Evolutionary conservation across 495 filamentous ascomycete species (phyloP).

Genomic region (Xylaria sp.): DNA sequence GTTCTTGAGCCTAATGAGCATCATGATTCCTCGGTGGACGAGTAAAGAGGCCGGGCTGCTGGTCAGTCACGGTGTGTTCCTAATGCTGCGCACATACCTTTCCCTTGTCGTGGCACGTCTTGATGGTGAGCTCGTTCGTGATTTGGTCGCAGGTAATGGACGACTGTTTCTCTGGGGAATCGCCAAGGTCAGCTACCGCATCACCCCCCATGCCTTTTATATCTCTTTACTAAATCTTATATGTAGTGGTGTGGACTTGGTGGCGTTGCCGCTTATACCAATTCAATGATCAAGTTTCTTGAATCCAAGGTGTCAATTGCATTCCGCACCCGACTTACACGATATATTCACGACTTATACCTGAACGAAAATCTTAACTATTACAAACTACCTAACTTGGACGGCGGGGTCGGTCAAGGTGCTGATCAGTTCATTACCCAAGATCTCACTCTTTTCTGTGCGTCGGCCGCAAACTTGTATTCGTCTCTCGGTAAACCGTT

Average conservation of each 20-base stretch:
- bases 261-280: constrained; percentile 85
- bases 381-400: constrained; percentile 93
- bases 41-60: constrained; percentile 94
- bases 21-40: constrained; percentile 95
- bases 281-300: constrained; percentile 97
- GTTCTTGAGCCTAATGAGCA: constrained; percentile 91
- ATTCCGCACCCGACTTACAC: constrained; percentile 92
- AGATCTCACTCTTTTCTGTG: constrained; percentile 94
- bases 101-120: constrained; percentile 90
- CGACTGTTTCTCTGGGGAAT: constrained; percentile 88
- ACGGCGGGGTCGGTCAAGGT: constrained; percentile 89
- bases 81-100: constrained; percentile 91
- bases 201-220: not conserved
- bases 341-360: constrained; percentile 98
- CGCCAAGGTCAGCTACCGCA: constrained; percentile 60
- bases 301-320: constrained; percentile 98
- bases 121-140: constrained; percentile 95
- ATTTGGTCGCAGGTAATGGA: constrained; percentile 93
- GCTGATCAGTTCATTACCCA: constrained; percentile 98
- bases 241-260: constrained; percentile 63
- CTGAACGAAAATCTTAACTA: constrained; percentile 93
- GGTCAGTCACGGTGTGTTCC: constrained; percentile 83
- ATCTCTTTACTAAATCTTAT: constrained; percentile 24
- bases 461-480: constrained; percentile 89
- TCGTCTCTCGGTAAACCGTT: constrained; percentile 96